Base-by-base conservation (phyloP, 2,329 filamentous ascomycete genomes). In the Canariomyces notabilis region DNA sequence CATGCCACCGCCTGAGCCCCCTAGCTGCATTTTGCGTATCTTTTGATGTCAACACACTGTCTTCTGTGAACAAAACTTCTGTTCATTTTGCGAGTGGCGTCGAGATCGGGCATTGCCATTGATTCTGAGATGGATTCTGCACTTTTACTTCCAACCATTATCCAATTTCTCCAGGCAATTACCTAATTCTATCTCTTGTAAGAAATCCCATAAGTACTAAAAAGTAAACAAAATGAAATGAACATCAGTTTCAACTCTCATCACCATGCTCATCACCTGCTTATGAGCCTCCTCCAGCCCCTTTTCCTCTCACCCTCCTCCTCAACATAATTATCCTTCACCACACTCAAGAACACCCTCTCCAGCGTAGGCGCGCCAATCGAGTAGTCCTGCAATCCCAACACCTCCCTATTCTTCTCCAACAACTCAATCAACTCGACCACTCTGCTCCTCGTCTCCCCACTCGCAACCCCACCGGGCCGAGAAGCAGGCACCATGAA, bases 331-430 rank as follows among this genome's bases (percentile, higher is more conserved):
- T 82, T 79, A 61, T 80, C 77, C 41, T 75, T 76, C 1, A 87
- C 80, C 52, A 87, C 83, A 16, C 71, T 75, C 57, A 87, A 66
- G 63, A 87, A 87, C 0, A 87, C 82, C 49, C 83, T 78, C 63
- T 87, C 83, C 51, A 87, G 67, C 2, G 81, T 85, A 5, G 82
- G 82, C 32, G 80, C 78, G 4, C 74, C 77, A 42, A 87, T 77
- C 16, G 77, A 79, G 57, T 85, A 86, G 56, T 83, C 82, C 57
- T 80, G 76, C 34, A 86, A 66, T 0, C 80, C 80, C 14, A 85
- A 59, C 11, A 65, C 64, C 33, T 74, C 64, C 56, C 82, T 82
- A 42, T 74, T 66, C 22, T 65, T 62, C 63, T 87, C 83, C 5
- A 85, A 66, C 15, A 75, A 62, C 33, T 64, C 61, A 22, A 69